Conservation (phyloP, 2,329 filamentous ascomycete species). For the Penicillium sp. region DNA sequence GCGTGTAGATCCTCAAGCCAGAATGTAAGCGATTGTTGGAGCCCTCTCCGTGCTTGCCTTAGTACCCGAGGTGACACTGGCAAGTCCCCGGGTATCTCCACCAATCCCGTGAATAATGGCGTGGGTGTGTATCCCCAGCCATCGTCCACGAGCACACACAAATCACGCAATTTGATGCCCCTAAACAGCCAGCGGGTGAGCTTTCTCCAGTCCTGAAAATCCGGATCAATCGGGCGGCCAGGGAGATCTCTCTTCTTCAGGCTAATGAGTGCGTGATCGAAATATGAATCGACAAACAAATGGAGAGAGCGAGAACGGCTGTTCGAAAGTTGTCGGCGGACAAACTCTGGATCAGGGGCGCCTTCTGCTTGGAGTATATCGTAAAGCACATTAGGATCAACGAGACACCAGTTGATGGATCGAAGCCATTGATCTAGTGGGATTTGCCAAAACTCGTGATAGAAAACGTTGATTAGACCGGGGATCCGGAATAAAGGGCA, state of each 20-base stretch:
- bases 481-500: neutral
- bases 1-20: neutral
- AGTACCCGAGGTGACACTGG: neutral
- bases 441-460: neutral
- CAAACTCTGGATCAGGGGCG: neutral
- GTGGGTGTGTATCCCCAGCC: neutral
- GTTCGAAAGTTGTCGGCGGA: neutral
- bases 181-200: neutral
- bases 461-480: neutral
- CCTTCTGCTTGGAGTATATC: neutral
- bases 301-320: neutral
- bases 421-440: neutral
- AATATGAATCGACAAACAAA: neutral
- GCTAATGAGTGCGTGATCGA: neutral
- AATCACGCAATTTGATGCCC: neutral
- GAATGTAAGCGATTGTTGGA: neutral
- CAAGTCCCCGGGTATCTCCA: neutral
- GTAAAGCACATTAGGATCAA: neutral
- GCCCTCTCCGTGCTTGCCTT: neutral
- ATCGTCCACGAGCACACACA: neutral
- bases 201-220: neutral
- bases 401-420: neutral
- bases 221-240: too few species aligned
- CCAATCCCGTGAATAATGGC: neutral
- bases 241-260: rapidly evolving